phyloP scores from a whole-genome alignment of 2,329 filamentous ascomycete genomes.

The Magnaporthiopsis poae region DNA sequence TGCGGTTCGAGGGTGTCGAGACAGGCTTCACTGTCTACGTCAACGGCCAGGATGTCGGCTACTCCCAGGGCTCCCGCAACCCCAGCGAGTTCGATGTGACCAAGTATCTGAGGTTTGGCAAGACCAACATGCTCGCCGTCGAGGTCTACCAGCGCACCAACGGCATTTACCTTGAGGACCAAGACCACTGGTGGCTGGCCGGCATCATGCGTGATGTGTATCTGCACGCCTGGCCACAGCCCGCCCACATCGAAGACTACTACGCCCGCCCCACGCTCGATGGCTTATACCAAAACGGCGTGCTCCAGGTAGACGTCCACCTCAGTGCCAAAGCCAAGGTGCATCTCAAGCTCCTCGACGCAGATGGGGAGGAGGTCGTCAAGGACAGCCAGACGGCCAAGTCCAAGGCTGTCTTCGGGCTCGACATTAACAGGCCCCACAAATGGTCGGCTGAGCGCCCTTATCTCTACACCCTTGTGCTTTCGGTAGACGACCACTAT shows the following conservation, averaged over 20 bases:
- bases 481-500: conserved; percentile 15
- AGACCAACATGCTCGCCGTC: conserved; percentile 49
- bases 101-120: conserved; percentile 21
- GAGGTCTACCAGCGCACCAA: conserved; percentile 63
- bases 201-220: conserved; percentile 62
- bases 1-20: conserved; percentile 66
- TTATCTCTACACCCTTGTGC: conserved; percentile 38
- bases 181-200: conserved; percentile 60
- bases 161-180: conserved; percentile 61
- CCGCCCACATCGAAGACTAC: conserved; percentile 25
- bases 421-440: conserved; percentile 31
- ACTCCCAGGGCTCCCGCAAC: conserved; percentile 61
- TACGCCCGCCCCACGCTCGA: conserved; percentile 38
- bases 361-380: conserved; percentile 6
- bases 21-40: conserved; percentile 60
- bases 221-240: conserved; percentile 47
- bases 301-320: conserved; percentile 27
- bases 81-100: conserved; percentile 64
- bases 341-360: conserved; percentile 9
- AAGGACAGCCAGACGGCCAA: conserved; percentile 4
- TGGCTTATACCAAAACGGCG: conserved; percentile 34
- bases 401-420: conserved; percentile 15
- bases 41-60: conserved; percentile 58
- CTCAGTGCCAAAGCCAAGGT: conserved; percentile 20
- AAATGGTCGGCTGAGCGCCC: conserved; percentile 57